Conservation (phyloP, 768 basidiomycete genomes). For the Leccinum disarticulatum region DNA sequence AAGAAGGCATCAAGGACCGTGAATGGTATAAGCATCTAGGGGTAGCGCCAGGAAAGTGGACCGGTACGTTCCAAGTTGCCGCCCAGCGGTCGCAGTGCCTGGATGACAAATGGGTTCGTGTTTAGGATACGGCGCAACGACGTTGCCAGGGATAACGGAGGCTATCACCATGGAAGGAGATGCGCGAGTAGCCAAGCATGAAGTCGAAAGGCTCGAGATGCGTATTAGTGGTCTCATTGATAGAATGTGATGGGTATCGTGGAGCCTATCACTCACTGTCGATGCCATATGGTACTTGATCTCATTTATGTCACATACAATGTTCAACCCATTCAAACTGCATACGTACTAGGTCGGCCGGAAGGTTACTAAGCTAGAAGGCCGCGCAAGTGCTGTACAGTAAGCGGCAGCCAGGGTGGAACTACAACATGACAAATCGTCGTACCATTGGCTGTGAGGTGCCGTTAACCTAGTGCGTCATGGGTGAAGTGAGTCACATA, state of each 20-base stretch:
- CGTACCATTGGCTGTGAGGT: background rate
- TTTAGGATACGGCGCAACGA: background rate
- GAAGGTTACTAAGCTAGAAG: too few species aligned
- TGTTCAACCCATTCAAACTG: too few species aligned
- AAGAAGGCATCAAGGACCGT: background rate
- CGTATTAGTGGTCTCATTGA: background rate
- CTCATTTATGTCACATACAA: too few species aligned
- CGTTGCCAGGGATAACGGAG: background rate
- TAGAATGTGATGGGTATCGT: background rate
- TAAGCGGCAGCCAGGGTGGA: too few species aligned
- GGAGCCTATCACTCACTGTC: too few species aligned
- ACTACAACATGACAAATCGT: too few species aligned
- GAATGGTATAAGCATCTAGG: background rate
- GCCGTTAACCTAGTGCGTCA: too few species aligned
- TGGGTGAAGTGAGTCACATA: too few species aligned
- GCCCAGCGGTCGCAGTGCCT: background rate
- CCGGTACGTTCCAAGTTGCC: background rate
- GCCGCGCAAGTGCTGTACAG: too few species aligned
- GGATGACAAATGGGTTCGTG: background rate
- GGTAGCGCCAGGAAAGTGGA: background rate
- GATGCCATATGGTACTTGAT: too few species aligned
- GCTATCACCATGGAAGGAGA: slow-evolving; percentile 15
- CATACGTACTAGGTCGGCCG: too few species aligned
- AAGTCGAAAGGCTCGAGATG: background rate
- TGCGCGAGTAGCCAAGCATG: background rate